These are phyloP conservation scores for Neurospora tetrasperma DNA, from an alignment of 495 filamentous ascomycete species.

Conservation along the genomic window DNA sequence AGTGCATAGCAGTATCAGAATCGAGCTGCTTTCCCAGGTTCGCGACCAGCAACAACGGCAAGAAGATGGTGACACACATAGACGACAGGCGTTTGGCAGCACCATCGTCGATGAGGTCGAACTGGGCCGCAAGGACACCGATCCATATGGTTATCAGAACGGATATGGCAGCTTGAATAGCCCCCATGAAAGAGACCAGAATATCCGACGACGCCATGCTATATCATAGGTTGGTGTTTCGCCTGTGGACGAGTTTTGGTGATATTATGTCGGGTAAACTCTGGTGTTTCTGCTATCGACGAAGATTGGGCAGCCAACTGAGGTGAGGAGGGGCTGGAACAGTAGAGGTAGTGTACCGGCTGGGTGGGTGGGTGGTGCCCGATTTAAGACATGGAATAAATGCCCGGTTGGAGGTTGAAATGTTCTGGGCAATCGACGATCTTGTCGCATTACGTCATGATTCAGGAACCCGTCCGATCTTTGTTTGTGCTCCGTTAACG, in stretches of 20 bases:
- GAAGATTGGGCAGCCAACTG: neutral
- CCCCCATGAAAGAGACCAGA: slow-evolving; percentile 51
- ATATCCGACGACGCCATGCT: slow-evolving; percentile 15
- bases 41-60: slow-evolving; percentile 60
- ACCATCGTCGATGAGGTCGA: slow-evolving; percentile 43
- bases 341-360: neutral
- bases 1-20: slow-evolving; percentile 41
- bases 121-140: slow-evolving; percentile 49
- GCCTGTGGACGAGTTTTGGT: neutral
- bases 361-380: neutral
- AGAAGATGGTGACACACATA: slow-evolving; percentile 56
- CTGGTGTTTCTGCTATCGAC: neutral
- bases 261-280: neutral
- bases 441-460: neutral
- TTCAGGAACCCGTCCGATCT: neutral
- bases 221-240: neutral
- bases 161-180: slow-evolving; percentile 59
- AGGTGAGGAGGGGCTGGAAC: neutral
- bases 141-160: slow-evolving; percentile 60
- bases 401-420: neutral
- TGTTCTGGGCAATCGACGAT: neutral
- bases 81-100: slow-evolving; percentile 55
- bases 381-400: too few species aligned
- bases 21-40: slow-evolving; percentile 60
- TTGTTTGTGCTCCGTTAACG: neutral